A percentile compares a stretch with the other conserved stretches of the same genome.
Evolutionary conservation across 176 grass and related monocot genomes (phyloP).

Genomic region (Musa beccarii): DNA sequence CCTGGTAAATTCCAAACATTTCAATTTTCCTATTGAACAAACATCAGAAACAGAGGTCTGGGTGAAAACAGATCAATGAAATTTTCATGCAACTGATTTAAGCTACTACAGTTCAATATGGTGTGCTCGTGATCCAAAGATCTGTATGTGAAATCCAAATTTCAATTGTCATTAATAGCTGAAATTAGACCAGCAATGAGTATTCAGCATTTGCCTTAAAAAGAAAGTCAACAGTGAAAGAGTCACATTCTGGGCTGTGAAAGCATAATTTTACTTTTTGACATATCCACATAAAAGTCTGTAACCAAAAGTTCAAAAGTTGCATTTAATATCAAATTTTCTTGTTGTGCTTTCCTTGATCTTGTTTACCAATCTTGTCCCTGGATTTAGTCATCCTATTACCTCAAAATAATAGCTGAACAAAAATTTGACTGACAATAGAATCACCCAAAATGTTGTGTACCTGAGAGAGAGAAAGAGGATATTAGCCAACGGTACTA

Average conservation of each 20-base stretch:
- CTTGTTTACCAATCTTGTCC: not conserved
- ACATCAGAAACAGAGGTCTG: too few relatives aligned
- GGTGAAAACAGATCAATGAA: too few relatives aligned
- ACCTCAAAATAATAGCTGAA: constrained; percentile 98
- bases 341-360: not conserved
- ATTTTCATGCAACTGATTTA: too few relatives aligned
- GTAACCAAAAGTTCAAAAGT: not conserved
- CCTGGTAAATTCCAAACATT: too few relatives aligned
- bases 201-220: too few relatives aligned
- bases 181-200: too few relatives aligned
- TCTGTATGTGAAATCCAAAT: not conserved
- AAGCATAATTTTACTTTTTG: too few relatives aligned
- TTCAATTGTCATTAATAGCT: not conserved
- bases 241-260: too few relatives aligned
- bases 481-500: constrained; percentile 31
- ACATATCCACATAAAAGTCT: too few relatives aligned
- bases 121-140: not conserved
- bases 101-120: too few relatives aligned
- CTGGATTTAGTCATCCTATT: constrained; percentile 4
- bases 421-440: constrained; percentile 85
- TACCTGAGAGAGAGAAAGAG: constrained; percentile 47
- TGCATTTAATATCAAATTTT: not conserved
- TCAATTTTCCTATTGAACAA: too few relatives aligned
- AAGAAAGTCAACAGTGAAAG: too few relatives aligned
- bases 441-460: constrained; percentile 69